Evolutionary conservation across 140 eudicot species (phyloP).

Genomic region (Stevia rebaudiana): DNA sequence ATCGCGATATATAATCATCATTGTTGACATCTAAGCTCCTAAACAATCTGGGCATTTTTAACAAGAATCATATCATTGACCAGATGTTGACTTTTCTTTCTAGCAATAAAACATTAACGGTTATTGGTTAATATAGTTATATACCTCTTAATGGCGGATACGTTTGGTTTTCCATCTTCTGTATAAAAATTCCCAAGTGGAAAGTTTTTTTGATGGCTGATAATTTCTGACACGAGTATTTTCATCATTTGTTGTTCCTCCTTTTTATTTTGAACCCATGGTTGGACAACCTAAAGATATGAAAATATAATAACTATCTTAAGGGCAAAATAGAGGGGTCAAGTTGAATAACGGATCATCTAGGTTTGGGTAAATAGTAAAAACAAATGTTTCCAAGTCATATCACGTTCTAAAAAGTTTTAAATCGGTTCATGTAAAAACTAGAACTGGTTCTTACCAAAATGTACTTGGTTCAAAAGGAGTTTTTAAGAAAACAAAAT

Average conservation of each 20-base stretch:
- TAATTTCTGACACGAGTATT: slow-evolving; percentile 42
- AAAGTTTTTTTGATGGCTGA: slow-evolving; percentile 32
- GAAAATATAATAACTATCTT: not conserved
- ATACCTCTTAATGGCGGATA: slow-evolving; percentile 48
- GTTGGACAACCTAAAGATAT: slow-evolving; percentile 49
- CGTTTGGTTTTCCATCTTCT: slow-evolving; percentile 57
- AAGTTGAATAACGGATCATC: not conserved
- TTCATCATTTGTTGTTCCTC: slow-evolving; percentile 53
- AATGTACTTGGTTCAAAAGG: not conserved
- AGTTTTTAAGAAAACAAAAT: not conserved
- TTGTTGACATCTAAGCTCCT: slow-evolving; percentile 48
- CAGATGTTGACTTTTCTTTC: slow-evolving; percentile 1
- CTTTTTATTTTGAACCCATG: slow-evolving; percentile 56
- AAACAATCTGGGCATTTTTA: slow-evolving; percentile 38
- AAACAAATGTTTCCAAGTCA: too few species aligned
- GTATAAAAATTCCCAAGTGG: slow-evolving; percentile 42
- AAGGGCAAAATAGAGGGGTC: not conserved
- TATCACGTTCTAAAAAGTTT: not conserved
- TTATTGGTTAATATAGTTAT: not conserved
- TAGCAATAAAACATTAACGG: not conserved
- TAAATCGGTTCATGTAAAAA: not conserved
- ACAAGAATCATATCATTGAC: slow-evolving; percentile 8
- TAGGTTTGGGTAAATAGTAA: too few species aligned
- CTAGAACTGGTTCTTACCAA: not conserved
- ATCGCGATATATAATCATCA: slow-evolving; percentile 41